Base-by-base conservation (phyloP, 2,329 filamentous ascomycete genomes). In the Hypoxylon sp. region DNA sequence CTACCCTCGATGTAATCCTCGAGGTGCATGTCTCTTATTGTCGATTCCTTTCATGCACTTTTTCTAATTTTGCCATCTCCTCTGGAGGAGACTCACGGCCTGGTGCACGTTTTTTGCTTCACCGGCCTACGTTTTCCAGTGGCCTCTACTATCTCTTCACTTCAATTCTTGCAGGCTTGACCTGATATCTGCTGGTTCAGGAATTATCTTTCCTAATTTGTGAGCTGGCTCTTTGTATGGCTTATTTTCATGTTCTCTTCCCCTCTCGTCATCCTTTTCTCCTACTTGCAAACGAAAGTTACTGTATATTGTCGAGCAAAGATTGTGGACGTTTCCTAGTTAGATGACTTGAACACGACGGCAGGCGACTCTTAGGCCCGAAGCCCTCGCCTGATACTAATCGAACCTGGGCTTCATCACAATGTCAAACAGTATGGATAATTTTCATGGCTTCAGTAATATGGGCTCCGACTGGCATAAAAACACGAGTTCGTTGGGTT, bases 261-360 rank as follows among this genome's bases (percentile, higher is more conserved):
- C 70, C 66, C 69, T 71, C 67, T 71, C 53, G 70, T 76, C 66
- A 54, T 73, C 73, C 67, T 66, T 76, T 71, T 61, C 52, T 65
- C 66, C 44, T 46, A 61, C 46, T 65, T 53, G 63, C 37, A 55
- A 62, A 53, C 59, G 57, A 66, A 65, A 42, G 51, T 61, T 67
- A 59, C 48, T 63, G 47, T 63, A 59, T 72, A 78, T 74, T 70
- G 73, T 73, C 75, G 73, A 74, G 74, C 72, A 62, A 73, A 72
- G 76, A 47, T 68, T 73, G 74, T 73, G 74, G 74, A 75, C 66
- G 65, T 73, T 69, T 70, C 75, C 77, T 75, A 78, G 74, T 77
- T 84, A 81, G 80, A 84, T 84, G 82, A 82, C 76, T 82, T 81
- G 76, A 81, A 74, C 74, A 81, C 78, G 78, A 78, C 77, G 69